Percentiles rank a stretch among this genome's conserved stretches.
Conservation (phyloP, 768 basidiomycete genomes). For the Fomitopsis serialis region DNA sequence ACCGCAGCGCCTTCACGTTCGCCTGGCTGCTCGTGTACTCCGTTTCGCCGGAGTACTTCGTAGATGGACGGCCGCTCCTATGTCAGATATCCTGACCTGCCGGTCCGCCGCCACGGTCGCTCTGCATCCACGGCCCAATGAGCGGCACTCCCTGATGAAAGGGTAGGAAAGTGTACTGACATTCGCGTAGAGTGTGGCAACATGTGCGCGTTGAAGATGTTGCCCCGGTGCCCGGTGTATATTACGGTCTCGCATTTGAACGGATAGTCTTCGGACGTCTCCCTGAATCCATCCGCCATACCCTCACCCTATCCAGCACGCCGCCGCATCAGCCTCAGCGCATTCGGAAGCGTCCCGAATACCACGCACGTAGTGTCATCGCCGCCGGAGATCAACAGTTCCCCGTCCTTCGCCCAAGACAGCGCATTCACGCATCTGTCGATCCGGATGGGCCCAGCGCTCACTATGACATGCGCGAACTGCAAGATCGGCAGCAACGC, state of each 20-base stretch:
- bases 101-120: conserved; percentile 71
- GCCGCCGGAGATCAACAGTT: conserved; percentile 61
- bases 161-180: too few relatives aligned
- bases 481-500: conserved; percentile 12
- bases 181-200: conserved; percentile 76
- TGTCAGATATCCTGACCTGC: conserved; percentile 76
- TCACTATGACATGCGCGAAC: background rate
- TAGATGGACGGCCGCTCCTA: conserved; percentile 34
- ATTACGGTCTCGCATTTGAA: conserved; percentile 66
- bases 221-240: conserved; percentile 71
- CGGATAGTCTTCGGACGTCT: conserved; percentile 46
- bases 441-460: conserved; percentile 1
- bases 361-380: conserved; percentile 61
- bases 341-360: too few relatives aligned
- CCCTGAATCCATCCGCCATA: conserved; percentile 66
- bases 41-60: conserved; percentile 35
- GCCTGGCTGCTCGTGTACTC: conserved; percentile 40
- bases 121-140: conserved; percentile 35
- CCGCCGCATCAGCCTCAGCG: too few relatives aligned
- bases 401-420: conserved; percentile 65
- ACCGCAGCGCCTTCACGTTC: conserved; percentile 52
- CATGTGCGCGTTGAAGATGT: conserved; percentile 83
- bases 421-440: conserved; percentile 72
- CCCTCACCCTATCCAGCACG: conserved; percentile 46
- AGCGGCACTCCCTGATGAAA: too few relatives aligned